Conservation (phyloP, 305 asterid species). For the Fraxinus floribunda region DNA sequence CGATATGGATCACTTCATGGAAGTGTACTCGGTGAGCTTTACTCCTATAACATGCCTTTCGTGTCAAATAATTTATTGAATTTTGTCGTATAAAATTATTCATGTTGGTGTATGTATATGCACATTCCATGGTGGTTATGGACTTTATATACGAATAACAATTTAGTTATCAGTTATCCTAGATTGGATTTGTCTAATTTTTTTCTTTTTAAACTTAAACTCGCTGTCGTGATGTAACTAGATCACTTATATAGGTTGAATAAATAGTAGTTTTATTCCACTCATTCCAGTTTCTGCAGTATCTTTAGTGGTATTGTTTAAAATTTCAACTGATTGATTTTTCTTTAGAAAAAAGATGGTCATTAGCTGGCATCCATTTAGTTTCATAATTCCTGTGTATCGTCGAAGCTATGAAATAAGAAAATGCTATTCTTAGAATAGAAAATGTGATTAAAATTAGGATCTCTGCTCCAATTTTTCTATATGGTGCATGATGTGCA, state of each 20-base stretch:
- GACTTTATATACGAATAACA: neutral
- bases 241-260: neutral
- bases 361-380: neutral
- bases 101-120: constrained; percentile 1
- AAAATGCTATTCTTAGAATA: neutral
- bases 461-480: neutral
- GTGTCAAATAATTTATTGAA: constrained; percentile 2
- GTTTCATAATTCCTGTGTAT: neutral
- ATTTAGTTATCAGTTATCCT: neutral
- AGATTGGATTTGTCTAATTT: neutral
- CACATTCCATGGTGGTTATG: neutral
- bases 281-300: neutral
- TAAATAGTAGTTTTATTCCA: neutral
- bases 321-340: neutral
- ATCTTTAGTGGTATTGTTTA: neutral
- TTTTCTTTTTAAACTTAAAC: neutral
- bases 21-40: constrained; percentile 77
- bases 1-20: constrained; percentile 98
- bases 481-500: neutral
- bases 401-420: neutral
- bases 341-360: neutral
- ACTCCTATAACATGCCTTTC: neutral
- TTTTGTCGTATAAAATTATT: neutral
- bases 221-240: neutral
- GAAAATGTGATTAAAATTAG: neutral